Evolutionary conservation across 805 yeast species (phyloP).

Genomic region (Blastobotrys peoriensis): DNA sequence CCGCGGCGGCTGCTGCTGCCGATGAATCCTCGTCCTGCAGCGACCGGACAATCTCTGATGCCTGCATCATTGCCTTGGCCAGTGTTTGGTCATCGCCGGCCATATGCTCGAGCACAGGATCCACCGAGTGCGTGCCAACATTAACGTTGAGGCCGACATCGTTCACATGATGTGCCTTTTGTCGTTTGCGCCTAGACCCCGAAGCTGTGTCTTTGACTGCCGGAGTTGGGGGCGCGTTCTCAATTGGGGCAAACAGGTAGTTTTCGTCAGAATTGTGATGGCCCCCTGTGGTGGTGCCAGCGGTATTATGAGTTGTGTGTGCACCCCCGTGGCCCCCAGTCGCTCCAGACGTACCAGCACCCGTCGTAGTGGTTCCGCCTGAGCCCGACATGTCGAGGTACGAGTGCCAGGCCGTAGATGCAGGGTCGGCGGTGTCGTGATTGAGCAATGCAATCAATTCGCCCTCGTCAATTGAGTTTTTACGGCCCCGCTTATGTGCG

Average conservation of each 20-base stretch:
- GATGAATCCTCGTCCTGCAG: neutral
- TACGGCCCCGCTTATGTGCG: neutral
- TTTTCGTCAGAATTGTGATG: neutral
- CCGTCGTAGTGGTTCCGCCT: constrained; percentile 7
- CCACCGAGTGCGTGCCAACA: constrained; percentile 36
- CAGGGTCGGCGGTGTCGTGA: neutral
- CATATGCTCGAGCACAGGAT: constrained; percentile 49
- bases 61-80: constrained; percentile 19
- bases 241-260: constrained; percentile 1
- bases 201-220: neutral
- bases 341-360: neutral
- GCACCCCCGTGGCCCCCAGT: neutral
- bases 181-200: neutral
- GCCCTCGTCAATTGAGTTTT: neutral
- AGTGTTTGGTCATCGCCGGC: constrained; percentile 26
- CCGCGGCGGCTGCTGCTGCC: constrained; percentile 1
- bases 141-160: neutral
- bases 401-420: neutral
- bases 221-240: constrained; percentile 2
- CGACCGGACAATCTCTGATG: constrained; percentile 15
- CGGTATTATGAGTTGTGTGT: no score
- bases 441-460: neutral
- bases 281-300: constrained; percentile 4
- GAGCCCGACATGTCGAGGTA: constrained; percentile 3
- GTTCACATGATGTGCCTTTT: neutral